These are phyloP conservation scores for Cadophora malorum DNA, from an alignment of 2,329 filamentous ascomycete genomes.

Conservation along the genomic window DNA sequence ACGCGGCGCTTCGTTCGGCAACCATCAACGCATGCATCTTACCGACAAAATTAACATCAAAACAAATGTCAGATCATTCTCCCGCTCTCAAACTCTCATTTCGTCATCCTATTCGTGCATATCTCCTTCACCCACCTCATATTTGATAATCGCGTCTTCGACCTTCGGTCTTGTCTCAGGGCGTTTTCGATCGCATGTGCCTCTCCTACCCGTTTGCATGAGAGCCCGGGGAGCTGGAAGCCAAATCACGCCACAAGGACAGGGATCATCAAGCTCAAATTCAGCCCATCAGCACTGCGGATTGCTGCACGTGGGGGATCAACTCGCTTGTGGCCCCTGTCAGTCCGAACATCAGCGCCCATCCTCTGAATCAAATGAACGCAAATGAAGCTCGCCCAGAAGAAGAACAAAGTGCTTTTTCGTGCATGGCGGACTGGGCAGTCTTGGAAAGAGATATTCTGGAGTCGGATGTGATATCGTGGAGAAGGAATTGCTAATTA, in stretches of 20 bases:
- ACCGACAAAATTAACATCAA: neutral
- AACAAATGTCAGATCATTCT: neutral
- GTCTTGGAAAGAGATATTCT: neutral
- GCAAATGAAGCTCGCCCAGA: constrained; percentile 6
- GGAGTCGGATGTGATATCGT: neutral
- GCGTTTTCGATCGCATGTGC: neutral
- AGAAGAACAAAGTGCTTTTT: constrained; percentile 14
- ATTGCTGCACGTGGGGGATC: constrained; percentile 2
- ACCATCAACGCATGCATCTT: neutral
- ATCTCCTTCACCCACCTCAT: neutral
- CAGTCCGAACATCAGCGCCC: neutral
- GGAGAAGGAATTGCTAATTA: neutral
- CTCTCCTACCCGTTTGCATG: neutral
- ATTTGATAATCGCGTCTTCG: neutral
- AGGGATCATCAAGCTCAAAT: neutral
- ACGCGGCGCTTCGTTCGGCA: neutral
- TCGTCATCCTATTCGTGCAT: no score
- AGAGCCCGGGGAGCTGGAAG: constrained; percentile 3
- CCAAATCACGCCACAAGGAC: neutral
- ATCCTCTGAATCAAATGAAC: neutral
- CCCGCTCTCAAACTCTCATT: no score
- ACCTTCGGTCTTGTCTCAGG: neutral
- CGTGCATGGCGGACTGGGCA: constrained; percentile 6
- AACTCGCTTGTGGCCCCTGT: constrained; percentile 13
- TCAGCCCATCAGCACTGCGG: constrained; percentile 5